A percentile compares a stretch with the other conserved stretches of the same genome.
Evolutionary conservation across 352 stramenopile species (phyloP).

Genomic region (Phytophthora hibernalis): DNA sequence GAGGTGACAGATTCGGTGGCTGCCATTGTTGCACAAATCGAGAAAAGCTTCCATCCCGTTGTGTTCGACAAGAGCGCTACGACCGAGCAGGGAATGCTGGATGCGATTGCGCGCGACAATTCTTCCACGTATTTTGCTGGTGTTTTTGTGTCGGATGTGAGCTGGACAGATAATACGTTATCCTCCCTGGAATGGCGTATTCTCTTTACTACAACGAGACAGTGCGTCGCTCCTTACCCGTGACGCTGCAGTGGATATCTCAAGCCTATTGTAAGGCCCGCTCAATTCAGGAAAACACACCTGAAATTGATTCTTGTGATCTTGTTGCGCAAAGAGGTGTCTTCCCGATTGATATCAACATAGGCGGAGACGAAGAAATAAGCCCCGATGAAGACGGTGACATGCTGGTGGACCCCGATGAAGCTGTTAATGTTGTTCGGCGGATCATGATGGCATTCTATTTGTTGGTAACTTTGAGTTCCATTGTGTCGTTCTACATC

Average conservation of each 20-base stretch:
- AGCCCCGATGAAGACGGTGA: slow-evolving; percentile 27
- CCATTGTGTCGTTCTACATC: slow-evolving; percentile 72
- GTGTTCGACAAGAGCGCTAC: slow-evolving; percentile 38
- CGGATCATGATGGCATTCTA: slow-evolving; percentile 95
- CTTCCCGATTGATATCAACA: slow-evolving; percentile 42
- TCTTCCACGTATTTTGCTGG: slow-evolving; percentile 64
- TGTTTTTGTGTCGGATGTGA: slow-evolving; percentile 58
- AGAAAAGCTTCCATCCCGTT: slow-evolving; percentile 29
- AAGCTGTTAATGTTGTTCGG: slow-evolving; percentile 46
- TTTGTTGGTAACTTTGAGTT: slow-evolving; percentile 67
- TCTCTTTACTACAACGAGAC: slow-evolving; percentile 77
- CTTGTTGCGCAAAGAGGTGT: slow-evolving; percentile 60
- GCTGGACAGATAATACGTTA: slow-evolving; percentile 25
- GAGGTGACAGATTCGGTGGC: slow-evolving; percentile 32
- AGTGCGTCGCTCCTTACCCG: slow-evolving; percentile 63
- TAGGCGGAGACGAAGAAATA: slow-evolving; percentile 28
- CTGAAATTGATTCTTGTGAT: slow-evolving; percentile 43
- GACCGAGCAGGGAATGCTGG: slow-evolving; percentile 49
- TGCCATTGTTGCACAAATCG: slow-evolving; percentile 43
- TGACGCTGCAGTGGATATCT: slow-evolving; percentile 65
- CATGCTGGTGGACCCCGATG: slow-evolving; percentile 36
- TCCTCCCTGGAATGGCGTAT: slow-evolving; percentile 39
- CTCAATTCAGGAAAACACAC: slow-evolving; percentile 22
- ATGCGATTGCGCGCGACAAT: slow-evolving; percentile 46
- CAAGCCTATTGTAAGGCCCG: slow-evolving; percentile 62